A percentile compares a stretch with the other conserved stretches of the same genome.
phyloP scores from a whole-genome alignment of 306 rosid species.

The Lagenaria siceraria region DNA sequence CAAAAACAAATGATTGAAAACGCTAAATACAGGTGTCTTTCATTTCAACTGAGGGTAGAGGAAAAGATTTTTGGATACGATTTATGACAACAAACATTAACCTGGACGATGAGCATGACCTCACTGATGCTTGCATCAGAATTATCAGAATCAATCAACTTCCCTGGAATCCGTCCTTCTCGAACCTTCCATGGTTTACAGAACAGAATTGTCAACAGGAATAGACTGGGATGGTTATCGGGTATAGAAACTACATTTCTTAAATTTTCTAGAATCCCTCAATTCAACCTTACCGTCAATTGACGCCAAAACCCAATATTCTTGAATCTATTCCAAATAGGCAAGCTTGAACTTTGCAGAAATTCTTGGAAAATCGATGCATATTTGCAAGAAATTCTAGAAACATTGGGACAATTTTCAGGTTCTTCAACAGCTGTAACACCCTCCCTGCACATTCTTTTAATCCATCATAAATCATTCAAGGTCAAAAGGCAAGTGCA shows the following conservation, averaged over 20 bases:
- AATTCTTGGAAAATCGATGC: slow-evolving; percentile 84
- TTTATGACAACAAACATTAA: slow-evolving; percentile 10
- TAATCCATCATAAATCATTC: slow-evolving; percentile 15
- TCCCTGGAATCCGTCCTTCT: slow-evolving; percentile 68
- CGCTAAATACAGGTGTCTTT: neutral
- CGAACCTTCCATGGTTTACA: slow-evolving; percentile 50
- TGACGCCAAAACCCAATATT: slow-evolving; percentile 96
- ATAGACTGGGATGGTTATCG: neutral
- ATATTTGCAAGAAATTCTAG: slow-evolving; percentile 53
- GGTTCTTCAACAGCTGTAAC: slow-evolving; percentile 94
- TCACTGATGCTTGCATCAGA: slow-evolving; percentile 44
- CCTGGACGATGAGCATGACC: slow-evolving; percentile 87
- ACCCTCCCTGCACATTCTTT: slow-evolving; percentile 62
- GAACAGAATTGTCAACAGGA: neutral
- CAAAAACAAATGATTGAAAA: slow-evolving; percentile 1
- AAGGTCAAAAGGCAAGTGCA: slow-evolving; percentile 6
- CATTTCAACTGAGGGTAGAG: neutral
- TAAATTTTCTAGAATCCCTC: neutral
- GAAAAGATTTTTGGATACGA: neutral
- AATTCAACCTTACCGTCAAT: slow-evolving; percentile 44
- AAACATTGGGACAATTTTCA: slow-evolving; percentile 80
- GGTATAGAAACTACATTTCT: neutral
- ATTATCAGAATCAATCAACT: slow-evolving; percentile 30
- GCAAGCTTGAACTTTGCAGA: slow-evolving; percentile 58
- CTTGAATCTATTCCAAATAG: slow-evolving; percentile 89